phyloP scores from a whole-genome alignment of 2,329 filamentous ascomycete species.

The Xylariaceae sp. region DNA sequence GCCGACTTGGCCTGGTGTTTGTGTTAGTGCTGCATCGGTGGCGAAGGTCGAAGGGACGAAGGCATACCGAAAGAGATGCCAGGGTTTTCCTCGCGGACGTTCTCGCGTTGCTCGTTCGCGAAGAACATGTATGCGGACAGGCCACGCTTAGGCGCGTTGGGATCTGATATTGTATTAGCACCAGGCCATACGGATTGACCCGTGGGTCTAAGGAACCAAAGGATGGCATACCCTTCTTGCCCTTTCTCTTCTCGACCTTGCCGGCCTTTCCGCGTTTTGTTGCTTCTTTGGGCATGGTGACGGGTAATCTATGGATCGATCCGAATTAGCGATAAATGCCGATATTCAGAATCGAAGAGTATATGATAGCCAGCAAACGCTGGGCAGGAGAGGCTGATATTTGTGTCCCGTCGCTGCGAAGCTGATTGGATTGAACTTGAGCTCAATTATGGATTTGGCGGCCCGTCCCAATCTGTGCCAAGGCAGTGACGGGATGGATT shows the following conservation, averaged over 20 bases:
- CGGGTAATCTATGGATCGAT: conserved; percentile 23
- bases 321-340: background rate
- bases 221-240: conserved; percentile 53
- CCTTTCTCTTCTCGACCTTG: conserved; percentile 51
- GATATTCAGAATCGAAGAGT: background rate
- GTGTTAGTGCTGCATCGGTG: conserved; percentile 16
- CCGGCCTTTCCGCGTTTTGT: conserved; percentile 46
- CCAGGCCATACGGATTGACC: background rate
- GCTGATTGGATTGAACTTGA: background rate
- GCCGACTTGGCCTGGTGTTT: conserved; percentile 73
- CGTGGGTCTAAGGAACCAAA: background rate
- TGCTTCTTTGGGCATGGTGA: conserved; percentile 55
- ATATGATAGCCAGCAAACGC: background rate
- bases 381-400: background rate
- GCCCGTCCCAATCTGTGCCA: background rate
- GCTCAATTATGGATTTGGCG: background rate
- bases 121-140: conserved; percentile 99
- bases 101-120: conserved; percentile 97
- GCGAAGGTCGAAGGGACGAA: background rate
- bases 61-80: conserved; percentile 86
- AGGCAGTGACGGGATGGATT: conserved; percentile 11
- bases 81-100: conserved; percentile 96
- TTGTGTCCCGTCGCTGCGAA: background rate
- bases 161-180: conserved; percentile 52
- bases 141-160: conserved; percentile 98